These are phyloP conservation scores for Eimeria acervulina DNA, from an alignment of 169 alveolate species.

Conservation along the genomic window DNA sequence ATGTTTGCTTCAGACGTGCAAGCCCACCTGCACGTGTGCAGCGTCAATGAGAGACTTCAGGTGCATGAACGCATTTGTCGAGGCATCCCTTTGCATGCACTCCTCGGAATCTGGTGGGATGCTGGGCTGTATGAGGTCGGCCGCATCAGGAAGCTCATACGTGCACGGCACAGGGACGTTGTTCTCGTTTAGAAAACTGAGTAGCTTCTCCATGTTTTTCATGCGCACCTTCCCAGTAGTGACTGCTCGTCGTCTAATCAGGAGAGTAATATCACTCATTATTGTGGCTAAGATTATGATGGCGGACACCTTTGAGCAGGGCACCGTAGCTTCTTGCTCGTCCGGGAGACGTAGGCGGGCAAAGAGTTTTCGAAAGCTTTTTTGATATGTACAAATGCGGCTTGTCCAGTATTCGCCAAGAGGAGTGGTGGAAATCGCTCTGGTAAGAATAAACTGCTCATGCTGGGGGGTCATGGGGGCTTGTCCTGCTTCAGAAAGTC, in stretches of 20 bases:
- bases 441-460: neutral
- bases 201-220: neutral
- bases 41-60: conserved; percentile 57
- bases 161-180: conserved; percentile 68
- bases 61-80: conserved; percentile 34
- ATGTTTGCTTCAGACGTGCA: neutral
- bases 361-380: conserved; percentile 47
- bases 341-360: conserved; percentile 64
- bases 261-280: conserved; percentile 72
- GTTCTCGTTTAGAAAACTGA: conserved; percentile 27
- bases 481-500: conserved; percentile 35
- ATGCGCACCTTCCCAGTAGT: conserved; percentile 28
- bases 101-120: conserved; percentile 22
- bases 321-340: conserved; percentile 17
- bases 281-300: conserved; percentile 39
- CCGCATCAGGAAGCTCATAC: conserved; percentile 22
- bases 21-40: conserved; percentile 44
- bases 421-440: neutral
- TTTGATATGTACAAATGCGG: conserved; percentile 40
- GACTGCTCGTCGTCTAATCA: conserved; percentile 36
- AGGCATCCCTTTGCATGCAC: conserved; percentile 19
- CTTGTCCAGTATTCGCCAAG: conserved; percentile 36
- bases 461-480: conserved; percentile 32
- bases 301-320: conserved; percentile 69
- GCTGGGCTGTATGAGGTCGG: conserved; percentile 9